Percentiles rank a stretch among this genome's conserved stretches.
Conservation (phyloP, 2,329 filamentous ascomycete genomes). For the Ophiostoma quercus region DNA sequence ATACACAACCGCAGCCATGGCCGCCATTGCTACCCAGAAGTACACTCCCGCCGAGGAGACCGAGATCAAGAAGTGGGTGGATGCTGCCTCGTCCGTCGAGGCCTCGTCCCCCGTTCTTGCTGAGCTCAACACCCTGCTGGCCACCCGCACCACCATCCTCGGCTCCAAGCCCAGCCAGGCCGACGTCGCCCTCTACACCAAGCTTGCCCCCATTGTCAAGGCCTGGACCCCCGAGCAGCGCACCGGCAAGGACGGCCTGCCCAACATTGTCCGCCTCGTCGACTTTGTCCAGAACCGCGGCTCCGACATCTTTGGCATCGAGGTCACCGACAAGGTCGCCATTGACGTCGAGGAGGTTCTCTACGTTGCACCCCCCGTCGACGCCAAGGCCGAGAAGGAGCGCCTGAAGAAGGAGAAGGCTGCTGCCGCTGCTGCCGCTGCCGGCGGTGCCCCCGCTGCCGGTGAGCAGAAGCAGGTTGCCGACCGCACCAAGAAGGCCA, state of each 20-base stretch:
- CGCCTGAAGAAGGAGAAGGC: slow-evolving; percentile 94
- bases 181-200: slow-evolving; percentile 76
- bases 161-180: slow-evolving; percentile 85
- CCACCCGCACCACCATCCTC: slow-evolving; percentile 81
- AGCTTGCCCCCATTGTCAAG: slow-evolving; percentile 69
- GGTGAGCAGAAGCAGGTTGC: slow-evolving; percentile 47
- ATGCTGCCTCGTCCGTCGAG: slow-evolving; percentile 66
- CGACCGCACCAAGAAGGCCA: slow-evolving; percentile 58
- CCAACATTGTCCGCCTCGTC: slow-evolving; percentile 83
- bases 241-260: slow-evolving; percentile 82
- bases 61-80: slow-evolving; percentile 86
- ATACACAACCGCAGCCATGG: slow-evolving; percentile 43
- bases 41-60: slow-evolving; percentile 76
- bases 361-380: slow-evolving; percentile 82
- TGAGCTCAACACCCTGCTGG: slow-evolving; percentile 79
- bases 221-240: slow-evolving; percentile 79
- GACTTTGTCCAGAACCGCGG: slow-evolving; percentile 92
- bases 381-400: slow-evolving; percentile 94
- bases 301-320: slow-evolving; percentile 63
- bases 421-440: slow-evolving; percentile 56
- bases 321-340: slow-evolving; percentile 68
- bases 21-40: slow-evolving; percentile 56
- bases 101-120: slow-evolving; percentile 54
- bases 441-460: slow-evolving; percentile 40
- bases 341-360: slow-evolving; percentile 76